A percentile compares a stretch with the other conserved stretches of the same genome.
These are phyloP conservation scores for Phytophthora crassamura DNA, from an alignment of 352 stramenopile species.

Conservation along the genomic window DNA sequence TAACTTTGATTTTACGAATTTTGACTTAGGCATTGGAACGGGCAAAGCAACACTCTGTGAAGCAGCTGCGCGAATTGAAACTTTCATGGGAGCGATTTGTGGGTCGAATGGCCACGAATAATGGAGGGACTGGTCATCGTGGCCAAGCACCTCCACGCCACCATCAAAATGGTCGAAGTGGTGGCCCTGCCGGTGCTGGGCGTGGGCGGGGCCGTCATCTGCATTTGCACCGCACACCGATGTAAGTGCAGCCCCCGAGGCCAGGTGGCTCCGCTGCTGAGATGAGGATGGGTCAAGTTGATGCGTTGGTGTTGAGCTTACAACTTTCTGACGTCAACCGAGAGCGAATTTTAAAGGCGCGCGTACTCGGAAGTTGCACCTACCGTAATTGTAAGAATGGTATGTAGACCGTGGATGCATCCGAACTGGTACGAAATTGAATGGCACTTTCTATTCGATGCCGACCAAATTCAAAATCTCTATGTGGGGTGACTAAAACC, in stretches of 20 bases:
- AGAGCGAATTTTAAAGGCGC: no score
- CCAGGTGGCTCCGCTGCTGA: slow-evolving; percentile 5
- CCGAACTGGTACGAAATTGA: slow-evolving; percentile 17
- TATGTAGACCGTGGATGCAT: no score
- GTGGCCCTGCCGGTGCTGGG: slow-evolving; percentile 2
- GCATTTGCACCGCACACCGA: slow-evolving; percentile 33
- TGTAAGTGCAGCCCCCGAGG: slow-evolving; percentile 15
- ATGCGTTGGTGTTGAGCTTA: neutral
- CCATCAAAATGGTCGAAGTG: slow-evolving; percentile 19
- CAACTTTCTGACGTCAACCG: no score
- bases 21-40: slow-evolving; percentile 37
- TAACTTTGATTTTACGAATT: slow-evolving; percentile 7
- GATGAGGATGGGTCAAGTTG: neutral
- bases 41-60: slow-evolving; percentile 58
- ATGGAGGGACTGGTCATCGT: slow-evolving; percentile 17
- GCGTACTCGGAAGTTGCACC: no score
- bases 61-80: slow-evolving; percentile 60
- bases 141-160: slow-evolving; percentile 27
- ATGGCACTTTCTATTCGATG: slow-evolving; percentile 45
- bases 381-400: no score
- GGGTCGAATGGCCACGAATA: slow-evolving; percentile 7
- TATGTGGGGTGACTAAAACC: slow-evolving; percentile 30
- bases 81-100: slow-evolving; percentile 62
- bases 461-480: slow-evolving; percentile 45
- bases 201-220: slow-evolving; percentile 33